Base-by-base conservation (phyloP, 2,329 filamentous ascomycete species). In the Neoarthrinium moseri region DNA sequence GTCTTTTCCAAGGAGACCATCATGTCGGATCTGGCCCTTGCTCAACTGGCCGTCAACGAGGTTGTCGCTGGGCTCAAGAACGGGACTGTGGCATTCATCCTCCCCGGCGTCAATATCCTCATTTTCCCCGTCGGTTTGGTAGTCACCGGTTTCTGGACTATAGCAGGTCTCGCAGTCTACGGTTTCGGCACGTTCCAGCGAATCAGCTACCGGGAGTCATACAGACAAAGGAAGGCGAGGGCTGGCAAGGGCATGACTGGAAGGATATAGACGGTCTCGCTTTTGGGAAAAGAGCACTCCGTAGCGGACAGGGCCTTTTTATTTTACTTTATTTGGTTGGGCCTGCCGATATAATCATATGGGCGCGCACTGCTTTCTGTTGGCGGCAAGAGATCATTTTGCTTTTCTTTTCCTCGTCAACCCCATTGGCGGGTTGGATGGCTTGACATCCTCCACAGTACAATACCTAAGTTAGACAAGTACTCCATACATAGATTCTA, bases 101-200 rank as follows among this genome's bases (percentile, higher is more conserved):
- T 91, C 1, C 87, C 87, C 0, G 87, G 87, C 35, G 75, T 81
- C 30, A 75, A 80, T 49, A 74, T 90, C 44, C 72, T 87, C 56
- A 80, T 89, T 49, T 84, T 87, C 64, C 86, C 87, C 6, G 70
- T 85, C 23, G 87, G 87, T 15, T 69, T 86, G n/a, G 69, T 88
- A 53, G 74, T 91, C 56, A 86, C 80, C 3, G 68, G 76, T 30
- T 57, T 77, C 11, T 91, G 87, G 84, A 64, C 81, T 2, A 51
- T 76, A 1, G 49, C 86, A 17, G 80, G 84, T 21, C 41, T 82
- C 6, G 63, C 64, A 0, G 79, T 76, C 18, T 79, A 86, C 50
- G 84, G 77, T 3, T 75, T 77, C 46, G 87, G 87, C 46, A 89
- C 85, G 4, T 75, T 80, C 48, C 77, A 84, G 60, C 75, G 86